Percentiles rank a stretch among this genome's conserved stretches.
These are phyloP conservation scores for Zygoascus biomembranicola DNA, from an alignment of 805 yeast species.

Conservation along the genomic window DNA sequence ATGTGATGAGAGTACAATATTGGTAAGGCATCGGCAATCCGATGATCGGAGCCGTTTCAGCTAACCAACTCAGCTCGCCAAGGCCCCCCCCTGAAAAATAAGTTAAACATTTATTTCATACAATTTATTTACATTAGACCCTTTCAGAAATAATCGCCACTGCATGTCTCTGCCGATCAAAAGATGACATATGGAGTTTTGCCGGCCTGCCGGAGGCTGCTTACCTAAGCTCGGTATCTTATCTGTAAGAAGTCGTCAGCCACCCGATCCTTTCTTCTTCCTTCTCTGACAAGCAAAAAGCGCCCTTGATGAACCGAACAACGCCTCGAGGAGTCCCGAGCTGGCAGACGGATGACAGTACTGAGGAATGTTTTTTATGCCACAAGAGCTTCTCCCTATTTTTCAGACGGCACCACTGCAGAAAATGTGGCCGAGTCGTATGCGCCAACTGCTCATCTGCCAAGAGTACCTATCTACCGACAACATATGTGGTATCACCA, in stretches of 20 bases:
- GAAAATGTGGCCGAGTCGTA: constrained; percentile 66
- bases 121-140: too few species aligned
- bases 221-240: not conserved
- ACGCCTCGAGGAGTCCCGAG: constrained; percentile 29
- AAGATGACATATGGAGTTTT: too few species aligned
- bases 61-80: too few species aligned
- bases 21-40: too few species aligned
- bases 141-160: too few species aligned
- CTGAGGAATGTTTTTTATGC: constrained; percentile 48
- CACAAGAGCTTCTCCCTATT: constrained; percentile 44
- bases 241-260: not conserved
- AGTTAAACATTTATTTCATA: too few species aligned
- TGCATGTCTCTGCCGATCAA: too few species aligned
- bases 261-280: not conserved
- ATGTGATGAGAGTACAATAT: too few species aligned
- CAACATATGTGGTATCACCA: constrained; percentile 49
- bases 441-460: constrained; percentile 61
- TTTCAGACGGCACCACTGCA: constrained; percentile 74
- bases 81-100: too few species aligned
- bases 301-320: not conserved
- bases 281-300: not conserved
- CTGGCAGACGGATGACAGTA: constrained; percentile 69
- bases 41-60: too few species aligned
- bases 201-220: not conserved
- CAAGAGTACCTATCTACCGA: constrained; percentile 46